Evolutionary conservation across 139 green algal species (phyloP).

Genomic region (Nannochloris sp.): DNA sequence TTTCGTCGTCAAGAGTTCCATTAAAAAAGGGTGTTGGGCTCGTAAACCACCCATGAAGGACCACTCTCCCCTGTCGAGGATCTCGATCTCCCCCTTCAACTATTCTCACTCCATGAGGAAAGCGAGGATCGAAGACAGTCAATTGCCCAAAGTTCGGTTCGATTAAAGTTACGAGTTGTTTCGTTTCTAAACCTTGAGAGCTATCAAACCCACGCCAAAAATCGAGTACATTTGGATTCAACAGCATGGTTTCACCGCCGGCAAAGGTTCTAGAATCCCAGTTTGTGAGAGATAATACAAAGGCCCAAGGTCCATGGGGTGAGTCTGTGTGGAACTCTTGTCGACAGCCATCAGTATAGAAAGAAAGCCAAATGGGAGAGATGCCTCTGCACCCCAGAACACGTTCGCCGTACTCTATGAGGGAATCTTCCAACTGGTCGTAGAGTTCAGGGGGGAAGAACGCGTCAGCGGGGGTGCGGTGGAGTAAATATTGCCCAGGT

Average conservation of each 20-base stretch:
- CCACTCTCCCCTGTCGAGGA: slow-evolving; percentile 53
- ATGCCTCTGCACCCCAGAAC: slow-evolving; percentile 67
- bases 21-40: slow-evolving; percentile 59
- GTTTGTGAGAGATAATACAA: slow-evolving; percentile 70
- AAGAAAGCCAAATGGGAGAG: slow-evolving; percentile 75
- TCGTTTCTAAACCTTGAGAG: slow-evolving; percentile 48
- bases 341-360: slow-evolving; percentile 57
- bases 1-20: slow-evolving; percentile 37
- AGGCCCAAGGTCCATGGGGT: slow-evolving; percentile 73
- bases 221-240: slow-evolving; percentile 54
- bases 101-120: slow-evolving; percentile 64
- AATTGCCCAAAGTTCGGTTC: slow-evolving; percentile 51
- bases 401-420: slow-evolving; percentile 56
- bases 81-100: slow-evolving; percentile 59
- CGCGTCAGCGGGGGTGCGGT: slow-evolving; percentile 51
- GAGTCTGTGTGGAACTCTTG: slow-evolving; percentile 70
- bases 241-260: slow-evolving; percentile 72
- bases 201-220: slow-evolving; percentile 59
- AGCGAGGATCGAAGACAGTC: slow-evolving; percentile 51
- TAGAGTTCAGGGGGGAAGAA: slow-evolving; percentile 52
- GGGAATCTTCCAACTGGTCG: slow-evolving; percentile 47
- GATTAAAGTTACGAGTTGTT: slow-evolving; percentile 51
- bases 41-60: slow-evolving; percentile 82
- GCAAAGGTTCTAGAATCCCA: slow-evolving; percentile 51
- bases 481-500: slow-evolving; percentile 64